A percentile compares a stretch with the other conserved stretches of the same genome.
These are phyloP conservation scores for Coniochaeta hoffmannii DNA, from an alignment of 2,329 filamentous ascomycete genomes.

Conservation along the genomic window DNA sequence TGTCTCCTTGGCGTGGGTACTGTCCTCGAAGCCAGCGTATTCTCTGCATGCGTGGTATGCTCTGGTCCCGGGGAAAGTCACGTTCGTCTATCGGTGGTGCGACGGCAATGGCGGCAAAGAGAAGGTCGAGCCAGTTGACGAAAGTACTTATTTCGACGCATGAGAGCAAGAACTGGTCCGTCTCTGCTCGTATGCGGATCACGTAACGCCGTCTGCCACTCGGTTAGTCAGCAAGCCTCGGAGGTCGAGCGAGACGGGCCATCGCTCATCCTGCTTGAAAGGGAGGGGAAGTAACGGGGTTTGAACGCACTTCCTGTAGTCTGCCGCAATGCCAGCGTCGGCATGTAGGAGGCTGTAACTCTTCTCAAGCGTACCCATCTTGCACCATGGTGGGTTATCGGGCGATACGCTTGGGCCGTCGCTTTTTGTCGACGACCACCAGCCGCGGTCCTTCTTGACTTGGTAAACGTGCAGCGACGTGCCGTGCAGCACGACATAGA, in stretches of 20 bases:
- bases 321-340: slow-evolving; percentile 66
- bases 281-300: not conserved
- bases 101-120: slow-evolving; percentile 69
- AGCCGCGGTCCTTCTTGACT: slow-evolving; percentile 49
- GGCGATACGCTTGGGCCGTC: slow-evolving; percentile 40
- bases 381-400: slow-evolving; percentile 44
- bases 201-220: slow-evolving; percentile 49
- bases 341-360: slow-evolving; percentile 69
- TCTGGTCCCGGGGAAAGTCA: slow-evolving; percentile 54
- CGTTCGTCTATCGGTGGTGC: slow-evolving; percentile 65
- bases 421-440: slow-evolving; percentile 36
- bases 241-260: not conserved
- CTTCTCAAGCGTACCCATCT: slow-evolving; percentile 49
- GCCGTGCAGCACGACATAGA: slow-evolving; percentile 58
- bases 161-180: slow-evolving; percentile 65
- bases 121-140: slow-evolving; percentile 58
- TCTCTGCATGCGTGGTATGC: slow-evolving; percentile 49
- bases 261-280: not conserved
- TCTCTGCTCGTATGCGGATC: slow-evolving; percentile 64
- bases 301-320: slow-evolving; percentile 57
- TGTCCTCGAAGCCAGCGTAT: slow-evolving; percentile 41
- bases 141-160: slow-evolving; percentile 58
- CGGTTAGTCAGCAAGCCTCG: slow-evolving; percentile 4
- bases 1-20: slow-evolving; percentile 17
- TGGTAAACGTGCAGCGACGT: slow-evolving; percentile 61